A percentile compares a stretch with the other conserved stretches of the same genome.
phyloP scores from a whole-genome alignment of 2,329 filamentous ascomycete genomes.

The Escovopsis sp. region DNA sequence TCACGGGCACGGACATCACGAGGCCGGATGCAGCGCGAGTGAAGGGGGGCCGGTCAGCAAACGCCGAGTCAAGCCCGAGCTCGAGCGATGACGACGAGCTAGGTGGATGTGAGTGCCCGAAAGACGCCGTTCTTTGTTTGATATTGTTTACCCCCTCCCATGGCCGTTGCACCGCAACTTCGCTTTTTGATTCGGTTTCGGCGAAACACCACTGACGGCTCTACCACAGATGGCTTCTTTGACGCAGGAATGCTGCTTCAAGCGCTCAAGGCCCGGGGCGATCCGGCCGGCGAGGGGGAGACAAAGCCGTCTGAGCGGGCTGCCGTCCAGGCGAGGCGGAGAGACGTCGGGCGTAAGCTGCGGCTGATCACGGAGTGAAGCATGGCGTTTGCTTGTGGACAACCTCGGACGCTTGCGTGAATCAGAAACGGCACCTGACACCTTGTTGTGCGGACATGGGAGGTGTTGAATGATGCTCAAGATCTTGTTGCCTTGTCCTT shows the following conservation, averaged over 20 bases:
- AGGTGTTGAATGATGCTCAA: too few species aligned
- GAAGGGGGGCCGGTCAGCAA: constrained; percentile 37
- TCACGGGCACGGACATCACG: constrained; percentile 40
- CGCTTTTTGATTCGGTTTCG: too few species aligned
- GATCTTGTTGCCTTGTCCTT: too few species aligned
- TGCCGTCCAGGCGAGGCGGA: constrained; percentile 39
- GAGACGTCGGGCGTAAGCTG: constrained; percentile 62
- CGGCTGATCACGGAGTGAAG: constrained; percentile 18
- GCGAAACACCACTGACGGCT: constrained; percentile 9
- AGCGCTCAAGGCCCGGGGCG: constrained; percentile 60
- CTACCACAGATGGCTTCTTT: constrained; percentile 76
- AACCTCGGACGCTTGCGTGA: too few species aligned
- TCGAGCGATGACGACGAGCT: constrained; percentile 77
- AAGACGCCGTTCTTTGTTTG: constrained; percentile 1
- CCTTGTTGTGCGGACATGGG: too few species aligned
- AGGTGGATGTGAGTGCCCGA: constrained; percentile 65
- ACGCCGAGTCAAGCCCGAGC: constrained; percentile 52
- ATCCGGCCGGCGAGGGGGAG: constrained; percentile 34
- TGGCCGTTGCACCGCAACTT: background rate
- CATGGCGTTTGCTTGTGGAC: too few species aligned
- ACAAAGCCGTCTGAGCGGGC: constrained; percentile 43
- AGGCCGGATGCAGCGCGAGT: constrained; percentile 20
- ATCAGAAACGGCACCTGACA: too few species aligned
- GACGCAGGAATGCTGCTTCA: constrained; percentile 90
- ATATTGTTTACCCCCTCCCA: too few species aligned